A percentile compares a stretch with the other conserved stretches of the same genome.
phyloP scores from a whole-genome alignment of 257 asterid species.

The Plantago ovata region DNA sequence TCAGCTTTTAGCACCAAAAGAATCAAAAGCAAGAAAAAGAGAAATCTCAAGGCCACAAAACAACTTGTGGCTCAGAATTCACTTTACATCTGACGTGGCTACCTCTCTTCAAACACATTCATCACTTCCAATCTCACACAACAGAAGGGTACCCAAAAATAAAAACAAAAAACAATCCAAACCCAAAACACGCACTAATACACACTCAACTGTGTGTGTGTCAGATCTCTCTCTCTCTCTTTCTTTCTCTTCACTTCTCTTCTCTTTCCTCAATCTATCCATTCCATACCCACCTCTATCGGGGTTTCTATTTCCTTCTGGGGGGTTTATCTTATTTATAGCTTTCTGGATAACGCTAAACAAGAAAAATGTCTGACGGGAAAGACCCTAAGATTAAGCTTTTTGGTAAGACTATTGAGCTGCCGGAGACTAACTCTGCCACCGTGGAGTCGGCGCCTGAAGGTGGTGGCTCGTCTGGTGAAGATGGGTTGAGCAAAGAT shows the following conservation, averaged over 20 bases:
- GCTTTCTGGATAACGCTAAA: not conserved
- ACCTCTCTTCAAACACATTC: constrained; percentile 1
- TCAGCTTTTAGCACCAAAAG: constrained; percentile 40
- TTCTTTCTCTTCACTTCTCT: no score
- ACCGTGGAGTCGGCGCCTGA: no score
- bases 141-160: constrained; percentile 18
- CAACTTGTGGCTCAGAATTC: constrained; percentile 64
- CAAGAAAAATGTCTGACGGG: constrained; percentile 53
- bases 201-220: constrained; percentile 33
- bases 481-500: constrained; percentile 32
- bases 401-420: constrained; percentile 76
- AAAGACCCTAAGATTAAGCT: constrained; percentile 88
- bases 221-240: constrained; percentile 54
- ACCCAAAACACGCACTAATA: constrained; percentile 23
- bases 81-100: constrained; percentile 54
- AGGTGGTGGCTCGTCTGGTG: no score
- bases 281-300: no score
- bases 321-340: not conserved
- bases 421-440: constrained; percentile 38
- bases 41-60: constrained; percentile 62
- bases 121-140: constrained; percentile 18
- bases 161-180: not conserved
- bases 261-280: no score
- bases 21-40: constrained; percentile 38
- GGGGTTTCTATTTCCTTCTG: no score